These are phyloP conservation scores for Dryas alaskensis DNA, from an alignment of 306 rosid genomes.

Conservation along the genomic window DNA sequence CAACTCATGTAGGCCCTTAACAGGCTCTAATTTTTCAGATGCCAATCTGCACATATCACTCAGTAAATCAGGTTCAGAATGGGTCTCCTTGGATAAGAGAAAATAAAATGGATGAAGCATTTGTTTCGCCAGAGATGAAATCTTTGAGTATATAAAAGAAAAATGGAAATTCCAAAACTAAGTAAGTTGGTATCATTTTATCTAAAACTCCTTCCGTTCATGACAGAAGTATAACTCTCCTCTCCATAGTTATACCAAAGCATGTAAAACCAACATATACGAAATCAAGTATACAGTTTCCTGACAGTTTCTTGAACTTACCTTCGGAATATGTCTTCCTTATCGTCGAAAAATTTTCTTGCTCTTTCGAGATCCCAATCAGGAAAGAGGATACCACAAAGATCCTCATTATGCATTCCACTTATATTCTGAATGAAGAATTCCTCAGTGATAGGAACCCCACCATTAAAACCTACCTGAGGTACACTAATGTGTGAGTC, in stretches of 20 bases:
- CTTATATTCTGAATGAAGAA: slow-evolving; percentile 38
- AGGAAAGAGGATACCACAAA: slow-evolving; percentile 34
- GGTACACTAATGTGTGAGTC: neutral
- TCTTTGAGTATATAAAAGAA: neutral
- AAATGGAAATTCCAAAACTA: neutral
- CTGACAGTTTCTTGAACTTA: neutral
- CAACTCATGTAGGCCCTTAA: slow-evolving; percentile 31
- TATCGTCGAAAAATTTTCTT: slow-evolving; percentile 31
- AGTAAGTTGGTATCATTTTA: neutral
- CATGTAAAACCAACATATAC: neutral
- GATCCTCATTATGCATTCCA: slow-evolving; percentile 43
- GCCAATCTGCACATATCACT: slow-evolving; percentile 31
- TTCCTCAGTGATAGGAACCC: slow-evolving; percentile 44
- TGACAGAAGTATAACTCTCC: neutral
- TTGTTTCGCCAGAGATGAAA: neutral
- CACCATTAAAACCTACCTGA: slow-evolving; percentile 47
- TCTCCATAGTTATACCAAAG: neutral
- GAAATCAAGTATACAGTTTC: neutral
- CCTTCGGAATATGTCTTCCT: slow-evolving; percentile 43
- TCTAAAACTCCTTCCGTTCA: neutral
- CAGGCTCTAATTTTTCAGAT: slow-evolving; percentile 31
- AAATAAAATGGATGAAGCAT: neutral
- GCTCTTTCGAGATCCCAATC: slow-evolving; percentile 41
- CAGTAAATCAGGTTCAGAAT: slow-evolving; percentile 2
- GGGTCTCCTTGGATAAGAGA: neutral